These are phyloP conservation scores for Auricularia auricula-judae DNA, from an alignment of 768 basidiomycete genomes.

Conservation along the genomic window DNA sequence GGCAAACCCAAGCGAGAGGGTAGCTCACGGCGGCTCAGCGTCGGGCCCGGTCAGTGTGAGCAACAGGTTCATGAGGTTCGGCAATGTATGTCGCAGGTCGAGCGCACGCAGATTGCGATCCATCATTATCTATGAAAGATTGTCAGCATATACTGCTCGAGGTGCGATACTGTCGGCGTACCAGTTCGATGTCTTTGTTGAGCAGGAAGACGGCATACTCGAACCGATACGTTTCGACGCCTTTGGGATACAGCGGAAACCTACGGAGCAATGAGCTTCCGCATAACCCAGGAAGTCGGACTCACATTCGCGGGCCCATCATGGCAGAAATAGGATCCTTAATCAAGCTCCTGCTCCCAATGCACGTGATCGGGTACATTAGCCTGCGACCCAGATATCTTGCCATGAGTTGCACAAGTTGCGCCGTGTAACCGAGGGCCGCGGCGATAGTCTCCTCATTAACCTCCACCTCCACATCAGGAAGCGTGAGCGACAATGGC, in stretches of 20 bases:
- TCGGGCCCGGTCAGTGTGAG: slow-evolving; percentile 74
- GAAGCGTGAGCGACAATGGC: slow-evolving; percentile 55
- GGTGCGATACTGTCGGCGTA: slow-evolving; percentile 23
- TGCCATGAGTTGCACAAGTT: slow-evolving; percentile 74
- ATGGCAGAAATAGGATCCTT: slow-evolving; percentile 89
- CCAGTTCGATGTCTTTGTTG: slow-evolving; percentile 96
- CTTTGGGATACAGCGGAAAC: slow-evolving; percentile 90
- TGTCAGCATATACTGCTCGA: not conserved
- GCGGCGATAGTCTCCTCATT: slow-evolving; percentile 76
- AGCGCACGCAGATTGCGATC: slow-evolving; percentile 80
- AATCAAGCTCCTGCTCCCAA: slow-evolving; percentile 85
- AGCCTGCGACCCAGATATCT: slow-evolving; percentile 65
- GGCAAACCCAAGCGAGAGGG: slow-evolving; percentile 2
- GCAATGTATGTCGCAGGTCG: slow-evolving; percentile 92
- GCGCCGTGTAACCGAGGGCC: slow-evolving; percentile 82
- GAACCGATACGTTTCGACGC: slow-evolving; percentile 93
- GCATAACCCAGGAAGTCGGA: slow-evolving; percentile 9
- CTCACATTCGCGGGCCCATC: slow-evolving; percentile 90
- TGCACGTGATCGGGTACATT: slow-evolving; percentile 81
- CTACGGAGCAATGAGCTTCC: slow-evolving; percentile 28
- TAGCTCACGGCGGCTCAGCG: slow-evolving; percentile 30
- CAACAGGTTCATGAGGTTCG: slow-evolving; percentile 89
- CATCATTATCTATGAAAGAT: slow-evolving; percentile 61
- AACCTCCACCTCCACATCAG: slow-evolving; percentile 39
- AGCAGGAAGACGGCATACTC: slow-evolving; percentile 95